Conservation (phyloP, 1,284 basidiomycete genomes). For the Agroathelia rolfsii region DNA sequence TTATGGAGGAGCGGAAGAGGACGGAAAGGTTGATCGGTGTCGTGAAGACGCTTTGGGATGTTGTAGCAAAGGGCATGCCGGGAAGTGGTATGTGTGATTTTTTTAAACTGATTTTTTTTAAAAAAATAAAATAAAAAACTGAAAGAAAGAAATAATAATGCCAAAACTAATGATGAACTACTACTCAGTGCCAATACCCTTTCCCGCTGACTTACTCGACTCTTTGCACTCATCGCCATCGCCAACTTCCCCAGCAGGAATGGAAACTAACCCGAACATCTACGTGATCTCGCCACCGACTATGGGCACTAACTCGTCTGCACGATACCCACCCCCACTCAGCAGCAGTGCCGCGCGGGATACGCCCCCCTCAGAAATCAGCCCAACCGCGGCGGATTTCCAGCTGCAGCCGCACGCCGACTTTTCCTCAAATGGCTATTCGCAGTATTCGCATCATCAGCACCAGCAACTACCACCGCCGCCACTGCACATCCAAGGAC, state of each 20-base stretch:
- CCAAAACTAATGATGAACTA: slow-evolving; percentile 4
- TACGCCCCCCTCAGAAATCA: slow-evolving; percentile 39
- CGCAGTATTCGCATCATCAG: slow-evolving; percentile 13
- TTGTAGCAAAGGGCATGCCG: slow-evolving; percentile 40
- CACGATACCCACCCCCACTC: slow-evolving; percentile 26
- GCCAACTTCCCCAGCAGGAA: neutral
- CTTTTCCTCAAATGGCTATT: neutral
- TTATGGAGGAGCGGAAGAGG: slow-evolving; percentile 43
- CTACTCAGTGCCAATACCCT: slow-evolving; percentile 42
- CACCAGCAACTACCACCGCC: slow-evolving; percentile 26
- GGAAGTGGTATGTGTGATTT: slow-evolving; percentile 43
- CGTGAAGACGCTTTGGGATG: slow-evolving; percentile 46
- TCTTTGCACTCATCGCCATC: slow-evolving; percentile 27
- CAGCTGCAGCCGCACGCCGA: slow-evolving; percentile 18
- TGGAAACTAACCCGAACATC: slow-evolving; percentile 49
- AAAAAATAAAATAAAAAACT: too few relatives aligned
- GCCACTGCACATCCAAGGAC: slow-evolving; percentile 32
- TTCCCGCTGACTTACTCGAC: slow-evolving; percentile 54
- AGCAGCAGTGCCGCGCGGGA: slow-evolving; percentile 5
- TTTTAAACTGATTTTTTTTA: too few relatives aligned
- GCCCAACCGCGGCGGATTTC: slow-evolving; percentile 56
- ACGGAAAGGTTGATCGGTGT: slow-evolving; percentile 37
- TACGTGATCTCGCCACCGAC: slow-evolving; percentile 56
- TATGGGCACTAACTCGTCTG: slow-evolving; percentile 21
- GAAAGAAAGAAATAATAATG: too few relatives aligned